A percentile compares a stretch with the other conserved stretches of the same genome.
phyloP scores from a whole-genome alignment of 441 rosid genomes.

The Euphorbia schlechtendalii region DNA sequence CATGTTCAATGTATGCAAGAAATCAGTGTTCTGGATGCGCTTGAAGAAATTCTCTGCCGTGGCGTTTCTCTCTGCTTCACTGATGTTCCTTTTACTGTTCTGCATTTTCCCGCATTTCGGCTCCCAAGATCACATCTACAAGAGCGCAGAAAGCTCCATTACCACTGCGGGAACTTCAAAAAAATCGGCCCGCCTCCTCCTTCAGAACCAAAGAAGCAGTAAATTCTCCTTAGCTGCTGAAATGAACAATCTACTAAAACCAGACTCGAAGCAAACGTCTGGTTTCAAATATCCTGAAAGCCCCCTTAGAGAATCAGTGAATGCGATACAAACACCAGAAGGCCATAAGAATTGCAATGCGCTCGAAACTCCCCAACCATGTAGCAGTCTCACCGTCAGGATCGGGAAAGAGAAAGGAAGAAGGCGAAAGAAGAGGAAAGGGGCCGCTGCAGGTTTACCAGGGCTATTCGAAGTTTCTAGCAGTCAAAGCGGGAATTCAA shows the following conservation, averaged over 20 bases:
- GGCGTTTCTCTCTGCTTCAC: slow-evolving; percentile 35
- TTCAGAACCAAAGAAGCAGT: slow-evolving; percentile 19
- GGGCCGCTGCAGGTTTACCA: slow-evolving; percentile 31
- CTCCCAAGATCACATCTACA: slow-evolving; percentile 31
- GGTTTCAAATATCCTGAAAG: slow-evolving; percentile 20
- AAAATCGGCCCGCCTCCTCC: slow-evolving; percentile 27
- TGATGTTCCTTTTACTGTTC: slow-evolving; percentile 43
- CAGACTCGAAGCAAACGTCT: slow-evolving; percentile 27
- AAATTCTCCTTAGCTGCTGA: slow-evolving; percentile 33
- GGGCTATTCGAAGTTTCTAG: slow-evolving; percentile 66
- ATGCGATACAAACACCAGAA: no score
- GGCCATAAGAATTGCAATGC: slow-evolving; percentile 30
- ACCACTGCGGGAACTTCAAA: slow-evolving; percentile 19
- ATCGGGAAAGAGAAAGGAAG: slow-evolving; percentile 60
- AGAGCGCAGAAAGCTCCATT: slow-evolving; percentile 33
- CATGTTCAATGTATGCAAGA: slow-evolving; percentile 57
- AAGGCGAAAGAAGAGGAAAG: slow-evolving; percentile 73
- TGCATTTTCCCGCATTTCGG: slow-evolving; percentile 36
- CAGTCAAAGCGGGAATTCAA: slow-evolving; percentile 89
- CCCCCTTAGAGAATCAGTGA: slow-evolving; percentile 20
- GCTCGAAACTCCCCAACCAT: slow-evolving; percentile 38
- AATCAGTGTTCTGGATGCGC: slow-evolving; percentile 49
- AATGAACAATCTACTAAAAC: slow-evolving; percentile 36
- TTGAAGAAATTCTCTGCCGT: slow-evolving; percentile 47
- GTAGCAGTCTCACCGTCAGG: slow-evolving; percentile 53